phyloP scores from a whole-genome alignment of 1,284 basidiomycete genomes.

The Mycosarcoma maydis region DNA sequence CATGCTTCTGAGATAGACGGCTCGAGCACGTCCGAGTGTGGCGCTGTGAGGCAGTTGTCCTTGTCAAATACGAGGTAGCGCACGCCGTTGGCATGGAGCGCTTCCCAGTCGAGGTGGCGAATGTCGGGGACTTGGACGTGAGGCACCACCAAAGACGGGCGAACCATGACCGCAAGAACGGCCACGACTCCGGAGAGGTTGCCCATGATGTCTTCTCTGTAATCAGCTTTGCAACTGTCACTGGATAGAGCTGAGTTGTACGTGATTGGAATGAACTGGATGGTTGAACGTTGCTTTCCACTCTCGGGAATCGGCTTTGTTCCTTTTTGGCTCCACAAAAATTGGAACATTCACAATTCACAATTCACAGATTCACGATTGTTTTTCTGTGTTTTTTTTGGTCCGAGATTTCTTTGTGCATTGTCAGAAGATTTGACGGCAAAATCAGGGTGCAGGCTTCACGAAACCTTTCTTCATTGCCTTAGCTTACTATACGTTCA shows the following conservation, averaged over 20 bases:
- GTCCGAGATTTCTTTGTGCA: constrained; percentile 10
- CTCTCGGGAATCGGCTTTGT: constrained; percentile 28
- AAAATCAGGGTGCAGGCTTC: no score
- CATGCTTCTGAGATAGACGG: constrained; percentile 75
- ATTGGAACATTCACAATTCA: not conserved
- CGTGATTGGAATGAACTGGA: not conserved
- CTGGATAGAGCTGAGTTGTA: no score
- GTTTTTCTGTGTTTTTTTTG: no score
- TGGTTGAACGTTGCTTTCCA: not conserved
- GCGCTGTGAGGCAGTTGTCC: constrained; percentile 83
- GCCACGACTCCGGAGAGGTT: constrained; percentile 81
- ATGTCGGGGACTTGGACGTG: constrained; percentile 81
- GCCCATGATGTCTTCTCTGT: constrained; percentile 20
- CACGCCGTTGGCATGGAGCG: constrained; percentile 80
- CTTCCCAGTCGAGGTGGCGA: constrained; percentile 84
- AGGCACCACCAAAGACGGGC: constrained; percentile 79
- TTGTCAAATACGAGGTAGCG: constrained; percentile 92
- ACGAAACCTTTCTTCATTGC: no score
- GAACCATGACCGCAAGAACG: constrained; percentile 77
- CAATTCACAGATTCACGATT: no score
- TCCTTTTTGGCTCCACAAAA: not conserved
- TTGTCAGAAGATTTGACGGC: no score
- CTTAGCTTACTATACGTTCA: no score
- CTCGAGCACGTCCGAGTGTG: constrained; percentile 57
- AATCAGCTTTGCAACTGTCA: no score